Conservation (phyloP, 495 filamentous ascomycete genomes). For the Podospora appendiculata region DNA sequence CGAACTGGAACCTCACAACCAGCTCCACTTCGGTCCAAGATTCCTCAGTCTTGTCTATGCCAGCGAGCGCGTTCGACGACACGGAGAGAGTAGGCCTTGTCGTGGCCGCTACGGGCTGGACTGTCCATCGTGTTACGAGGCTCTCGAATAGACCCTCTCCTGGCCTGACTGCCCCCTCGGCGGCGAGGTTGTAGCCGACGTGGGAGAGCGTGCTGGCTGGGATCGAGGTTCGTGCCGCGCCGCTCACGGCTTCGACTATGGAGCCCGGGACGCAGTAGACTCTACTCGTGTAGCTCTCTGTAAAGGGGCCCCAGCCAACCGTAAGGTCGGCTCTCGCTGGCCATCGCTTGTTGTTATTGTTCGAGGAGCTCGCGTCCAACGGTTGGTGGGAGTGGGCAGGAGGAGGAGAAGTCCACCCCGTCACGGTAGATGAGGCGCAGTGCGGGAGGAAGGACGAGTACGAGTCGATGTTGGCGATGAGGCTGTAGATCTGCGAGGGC, state of each 20-base stretch:
- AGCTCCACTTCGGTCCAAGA: constrained; percentile 65
- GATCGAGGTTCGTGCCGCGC: constrained; percentile 38
- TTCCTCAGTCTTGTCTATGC: constrained; percentile 1
- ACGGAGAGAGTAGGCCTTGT: constrained; percentile 3
- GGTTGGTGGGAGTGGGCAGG: no score
- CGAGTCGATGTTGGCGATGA: constrained; percentile 76
- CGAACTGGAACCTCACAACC: constrained; percentile 70
- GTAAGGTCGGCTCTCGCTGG: constrained; percentile 72
- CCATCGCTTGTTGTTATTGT: constrained; percentile 24
- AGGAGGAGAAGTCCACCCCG: constrained; percentile 35
- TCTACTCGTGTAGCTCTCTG: constrained; percentile 69
- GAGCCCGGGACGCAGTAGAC: constrained; percentile 61
- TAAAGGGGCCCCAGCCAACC: constrained; percentile 75
- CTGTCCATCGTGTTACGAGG: constrained; percentile 71
- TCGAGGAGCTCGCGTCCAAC: constrained; percentile 2
- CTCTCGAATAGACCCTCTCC: constrained; percentile 61
- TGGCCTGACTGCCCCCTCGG: background rate
- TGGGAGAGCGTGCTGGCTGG: constrained; percentile 24
- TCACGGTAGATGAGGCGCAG: constrained; percentile 65
- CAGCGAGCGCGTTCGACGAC: constrained; percentile 14
- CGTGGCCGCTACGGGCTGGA: constrained; percentile 27
- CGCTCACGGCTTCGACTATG: constrained; percentile 74
- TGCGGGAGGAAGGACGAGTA: constrained; percentile 84
- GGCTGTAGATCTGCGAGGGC: constrained; percentile 58
- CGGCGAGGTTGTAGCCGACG: constrained; percentile 17